phyloP scores from a whole-genome alignment of 2,329 filamentous ascomycete genomes.

The Neospermospora avenae region DNA sequence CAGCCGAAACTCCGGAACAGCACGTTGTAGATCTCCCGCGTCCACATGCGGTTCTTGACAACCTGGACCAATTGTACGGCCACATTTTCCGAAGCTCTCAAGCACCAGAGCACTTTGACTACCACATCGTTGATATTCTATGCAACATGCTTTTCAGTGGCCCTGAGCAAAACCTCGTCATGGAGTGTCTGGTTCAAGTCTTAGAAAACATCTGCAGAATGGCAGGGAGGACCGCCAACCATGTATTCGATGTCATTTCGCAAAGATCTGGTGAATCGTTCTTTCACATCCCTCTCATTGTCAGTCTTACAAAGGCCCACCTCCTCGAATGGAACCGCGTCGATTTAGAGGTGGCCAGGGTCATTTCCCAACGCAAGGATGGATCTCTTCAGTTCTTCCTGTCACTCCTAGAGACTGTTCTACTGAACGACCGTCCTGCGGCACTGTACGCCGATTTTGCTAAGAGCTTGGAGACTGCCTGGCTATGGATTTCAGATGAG shows the following conservation, averaged over 20 bases:
- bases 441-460: conserved; percentile 84
- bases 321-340: conserved; percentile 62
- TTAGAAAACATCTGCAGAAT: conserved; percentile 60
- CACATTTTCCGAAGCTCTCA: conserved; percentile 62
- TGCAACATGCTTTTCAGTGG: conserved; percentile 52
- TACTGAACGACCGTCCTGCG: conserved; percentile 74
- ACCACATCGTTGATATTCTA: conserved; percentile 59
- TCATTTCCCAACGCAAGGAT: conserved; percentile 67
- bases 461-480: conserved; percentile 75
- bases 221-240: conserved; percentile 47
- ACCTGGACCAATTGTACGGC: conserved; percentile 59
- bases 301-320: conserved; percentile 56
- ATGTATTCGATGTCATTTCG: conserved; percentile 54
- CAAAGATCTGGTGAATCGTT: conserved; percentile 54
- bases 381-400: conserved; percentile 77
- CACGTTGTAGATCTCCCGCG: conserved; percentile 59
- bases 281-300: conserved; percentile 55
- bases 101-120: conserved; percentile 56
- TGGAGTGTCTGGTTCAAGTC: conserved; percentile 61
- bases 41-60: conserved; percentile 57
- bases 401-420: conserved; percentile 71
- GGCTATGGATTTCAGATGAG: conserved; percentile 76
- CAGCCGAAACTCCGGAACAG: conserved; percentile 52
- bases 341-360: conserved; percentile 69
- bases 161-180: conserved; percentile 49